Evolutionary conservation across 441 rosid species (phyloP), one percentile per base, ranked within the genome.

Genomic region (Kokia cookei): DNA sequence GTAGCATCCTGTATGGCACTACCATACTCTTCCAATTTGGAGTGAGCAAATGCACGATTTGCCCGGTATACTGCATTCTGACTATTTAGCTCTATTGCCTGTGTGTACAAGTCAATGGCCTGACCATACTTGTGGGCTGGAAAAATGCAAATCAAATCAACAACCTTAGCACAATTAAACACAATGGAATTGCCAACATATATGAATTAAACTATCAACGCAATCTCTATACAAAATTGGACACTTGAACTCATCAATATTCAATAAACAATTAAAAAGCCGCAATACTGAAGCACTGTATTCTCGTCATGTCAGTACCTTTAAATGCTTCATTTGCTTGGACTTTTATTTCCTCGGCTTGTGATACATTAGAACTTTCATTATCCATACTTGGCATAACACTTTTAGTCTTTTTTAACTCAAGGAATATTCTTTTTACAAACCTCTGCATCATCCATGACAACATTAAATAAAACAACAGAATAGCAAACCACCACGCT

Each of bases 1-100:
- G 98, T 87, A 74, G 97, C 95, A 88, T 96, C 99, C 50, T 81
- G 94, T 83, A 96, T 92, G 3, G 98, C 97, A 84, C 99, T 93
- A 13, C 99, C 99, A 82, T 92, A 92, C 79, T 96, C 99, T 88
- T 96, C 99, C 81, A 96, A 77, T 72, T 92, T 96, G 10, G 96
- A 80, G 83, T 93, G 99, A 53, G 99, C 96, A 72, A 93, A 88
- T 66, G 99, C 94, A 69, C 99, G 97, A 77, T 96, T 93, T 50
- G 99, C 99, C 89, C 94, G 93, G 78, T 93, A 96, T 76, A 96
- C 97, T 80, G 99, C 96, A 80, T 90, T 96, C 64, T 81, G 81
- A 42, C 82, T 40, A 68, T 84, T 87, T 76, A 89, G 74, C 72
- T 89, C 93, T 77, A 93, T 91, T 40, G 99, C 99, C 80, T 88